Percentiles rank a stretch among this genome's conserved stretches.
phyloP scores from a whole-genome alignment of 257 asterid species.

The Solanum virginianum region DNA sequence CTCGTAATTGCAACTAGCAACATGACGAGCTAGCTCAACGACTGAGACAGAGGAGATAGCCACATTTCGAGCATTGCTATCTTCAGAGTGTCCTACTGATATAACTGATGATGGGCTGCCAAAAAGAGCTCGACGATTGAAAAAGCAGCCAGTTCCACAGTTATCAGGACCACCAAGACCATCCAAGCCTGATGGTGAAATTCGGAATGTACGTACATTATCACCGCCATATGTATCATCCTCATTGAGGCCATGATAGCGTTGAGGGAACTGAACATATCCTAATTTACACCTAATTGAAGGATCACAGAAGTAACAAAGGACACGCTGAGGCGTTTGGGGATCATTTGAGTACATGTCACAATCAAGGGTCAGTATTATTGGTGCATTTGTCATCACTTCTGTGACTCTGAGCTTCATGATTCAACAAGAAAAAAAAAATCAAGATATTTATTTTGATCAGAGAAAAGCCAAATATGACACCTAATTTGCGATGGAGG shows the following conservation, averaged over 20 bases:
- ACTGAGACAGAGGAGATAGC: neutral
- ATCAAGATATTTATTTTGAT: neutral
- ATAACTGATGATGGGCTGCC: neutral
- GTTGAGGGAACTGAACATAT: slow-evolving; percentile 22
- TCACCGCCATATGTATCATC: slow-evolving; percentile 14
- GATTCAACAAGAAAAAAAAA: neutral
- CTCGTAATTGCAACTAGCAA: slow-evolving; percentile 6
- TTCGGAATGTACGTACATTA: neutral
- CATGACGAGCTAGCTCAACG: slow-evolving; percentile 7
- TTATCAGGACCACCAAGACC: slow-evolving; percentile 45
- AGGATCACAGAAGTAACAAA: slow-evolving; percentile 19
- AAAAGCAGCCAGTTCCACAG: slow-evolving; percentile 38
- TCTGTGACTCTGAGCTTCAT: slow-evolving; percentile 20
- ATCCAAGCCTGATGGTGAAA: slow-evolving; percentile 20
- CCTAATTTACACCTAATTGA: slow-evolving; percentile 4
- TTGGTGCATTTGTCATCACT: slow-evolving; percentile 24
- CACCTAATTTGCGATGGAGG: neutral
- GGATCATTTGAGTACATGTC: slow-evolving; percentile 25
- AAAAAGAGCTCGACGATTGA: neutral
- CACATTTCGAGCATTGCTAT: neutral
- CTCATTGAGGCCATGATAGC: slow-evolving; percentile 7
- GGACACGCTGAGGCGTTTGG: slow-evolving; percentile 13
- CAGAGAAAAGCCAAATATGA: neutral
- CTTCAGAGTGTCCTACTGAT: neutral
- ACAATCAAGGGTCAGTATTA: slow-evolving; percentile 26